Conservation (phyloP, 345 rosid genomes). For the Eucalyptus dawsonii region DNA sequence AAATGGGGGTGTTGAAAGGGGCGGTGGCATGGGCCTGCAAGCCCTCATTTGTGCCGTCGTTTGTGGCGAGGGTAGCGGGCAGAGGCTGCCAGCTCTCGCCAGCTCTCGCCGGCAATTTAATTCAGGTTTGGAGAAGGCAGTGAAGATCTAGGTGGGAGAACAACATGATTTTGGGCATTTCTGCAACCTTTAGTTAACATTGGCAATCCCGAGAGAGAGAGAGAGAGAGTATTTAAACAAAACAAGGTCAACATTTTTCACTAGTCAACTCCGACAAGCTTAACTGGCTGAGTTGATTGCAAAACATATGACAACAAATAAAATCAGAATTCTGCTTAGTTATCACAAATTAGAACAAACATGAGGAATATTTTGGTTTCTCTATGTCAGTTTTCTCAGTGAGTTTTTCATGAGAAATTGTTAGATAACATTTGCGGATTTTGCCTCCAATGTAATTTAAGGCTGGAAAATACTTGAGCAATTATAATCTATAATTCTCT, state of each 20-base stretch:
- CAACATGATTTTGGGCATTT: background rate
- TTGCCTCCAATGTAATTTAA: background rate
- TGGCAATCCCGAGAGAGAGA: background rate
- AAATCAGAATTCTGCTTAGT: background rate
- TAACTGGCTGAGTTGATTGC: background rate
- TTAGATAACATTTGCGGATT: background rate
- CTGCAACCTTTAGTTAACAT: background rate
- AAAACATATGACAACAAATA: background rate
- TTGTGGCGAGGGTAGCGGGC: background rate
- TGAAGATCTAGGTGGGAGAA: background rate
- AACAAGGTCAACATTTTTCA: background rate
- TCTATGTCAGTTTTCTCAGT: background rate
- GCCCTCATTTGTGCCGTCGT: background rate
- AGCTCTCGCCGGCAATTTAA: background rate
- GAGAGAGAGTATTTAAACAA: background rate
- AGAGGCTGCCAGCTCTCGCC: background rate
- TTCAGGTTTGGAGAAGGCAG: background rate
- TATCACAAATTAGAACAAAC: background rate
- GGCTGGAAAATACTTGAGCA: background rate
- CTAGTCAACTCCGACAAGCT: background rate
- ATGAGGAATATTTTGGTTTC: background rate
- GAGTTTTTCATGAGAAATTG: background rate
- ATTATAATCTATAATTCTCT: background rate
- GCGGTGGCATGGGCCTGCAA: background rate
- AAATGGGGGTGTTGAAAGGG: background rate